phyloP scores from a whole-genome alignment of 805 yeast genomes.

The Kodamaea neixiangensis region DNA sequence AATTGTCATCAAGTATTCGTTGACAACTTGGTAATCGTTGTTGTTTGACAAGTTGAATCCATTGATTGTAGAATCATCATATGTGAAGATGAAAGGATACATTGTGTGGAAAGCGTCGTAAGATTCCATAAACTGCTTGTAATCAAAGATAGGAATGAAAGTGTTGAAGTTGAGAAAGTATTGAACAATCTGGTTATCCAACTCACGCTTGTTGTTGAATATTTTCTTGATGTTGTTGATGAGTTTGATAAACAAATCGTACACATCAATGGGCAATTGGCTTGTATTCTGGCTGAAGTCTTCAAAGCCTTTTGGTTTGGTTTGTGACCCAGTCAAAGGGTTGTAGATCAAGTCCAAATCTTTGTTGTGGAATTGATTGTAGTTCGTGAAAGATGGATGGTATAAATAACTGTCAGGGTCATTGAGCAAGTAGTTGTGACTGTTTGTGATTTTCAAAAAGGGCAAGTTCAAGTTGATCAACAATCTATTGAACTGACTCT shows the following conservation, averaged over 20 bases:
- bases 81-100: slow-evolving; percentile 50
- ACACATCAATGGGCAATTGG: slow-evolving; percentile 40
- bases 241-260: slow-evolving; percentile 45
- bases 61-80: slow-evolving; percentile 47
- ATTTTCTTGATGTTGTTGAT: slow-evolving; percentile 45
- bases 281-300: neutral
- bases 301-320: neutral
- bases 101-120: slow-evolving; percentile 50
- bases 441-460: slow-evolving; percentile 44
- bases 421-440: slow-evolving; percentile 42
- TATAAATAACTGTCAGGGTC: slow-evolving; percentile 46
- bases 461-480: slow-evolving; percentile 45
- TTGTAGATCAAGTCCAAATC: slow-evolving; percentile 43
- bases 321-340: slow-evolving; percentile 32
- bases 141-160: slow-evolving; percentile 56
- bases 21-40: slow-evolving; percentile 44
- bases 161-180: slow-evolving; percentile 55
- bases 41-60: slow-evolving; percentile 48
- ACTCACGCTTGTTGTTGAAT: slow-evolving; percentile 37
- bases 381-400: slow-evolving; percentile 39
- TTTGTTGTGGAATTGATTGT: slow-evolving; percentile 36
- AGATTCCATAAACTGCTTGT: slow-evolving; percentile 52
- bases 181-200: slow-evolving; percentile 50
- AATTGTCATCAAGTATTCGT: slow-evolving; percentile 43
- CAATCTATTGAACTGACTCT: slow-evolving; percentile 46